Evolutionary conservation across 2,329 filamentous ascomycete species (phyloP).

Genomic region (Thielaviopsis punctulata): DNA sequence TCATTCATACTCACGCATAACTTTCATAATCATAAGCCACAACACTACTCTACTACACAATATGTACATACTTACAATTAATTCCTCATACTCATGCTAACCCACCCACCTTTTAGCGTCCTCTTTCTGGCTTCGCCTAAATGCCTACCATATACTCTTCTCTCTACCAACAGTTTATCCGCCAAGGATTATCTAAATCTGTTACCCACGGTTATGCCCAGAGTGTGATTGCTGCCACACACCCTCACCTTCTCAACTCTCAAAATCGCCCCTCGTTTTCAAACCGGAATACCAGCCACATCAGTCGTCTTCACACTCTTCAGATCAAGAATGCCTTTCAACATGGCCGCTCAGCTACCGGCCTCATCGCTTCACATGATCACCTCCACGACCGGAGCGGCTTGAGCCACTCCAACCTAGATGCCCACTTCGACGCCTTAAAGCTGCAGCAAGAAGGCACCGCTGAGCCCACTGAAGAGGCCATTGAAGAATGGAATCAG

Average conservation of each 20-base stretch:
- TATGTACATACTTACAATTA: not conserved
- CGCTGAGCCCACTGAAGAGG: constrained; percentile 24
- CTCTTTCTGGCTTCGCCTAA: constrained; percentile 53
- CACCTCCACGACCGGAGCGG: constrained; percentile 31
- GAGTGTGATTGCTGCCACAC: constrained; percentile 87
- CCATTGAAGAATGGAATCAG: constrained; percentile 75
- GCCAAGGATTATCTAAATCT: constrained; percentile 85
- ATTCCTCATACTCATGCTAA: not conserved
- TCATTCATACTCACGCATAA: not conserved
- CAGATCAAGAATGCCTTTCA: constrained; percentile 65
- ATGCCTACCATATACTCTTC: constrained; percentile 63
- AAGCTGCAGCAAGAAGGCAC: constrained; percentile 50
- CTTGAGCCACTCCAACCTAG: constrained; percentile 46
- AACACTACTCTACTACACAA: not conserved
- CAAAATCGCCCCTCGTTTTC: constrained; percentile 49
- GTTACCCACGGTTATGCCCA: constrained; percentile 97
- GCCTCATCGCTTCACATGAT: constrained; percentile 32
- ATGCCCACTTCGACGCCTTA: constrained; percentile 82
- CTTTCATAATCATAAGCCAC: not conserved
- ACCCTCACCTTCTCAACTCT: constrained; percentile 58
- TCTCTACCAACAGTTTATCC: constrained; percentile 69
- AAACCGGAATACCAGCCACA: constrained; percentile 37
- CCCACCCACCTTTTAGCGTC: constrained; percentile 26
- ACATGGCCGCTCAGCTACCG: constrained; percentile 31
- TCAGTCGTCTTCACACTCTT: constrained; percentile 35